Conservation (phyloP, 192 early-diverging fungal genomes). For the Coemansia sp. region DNA sequence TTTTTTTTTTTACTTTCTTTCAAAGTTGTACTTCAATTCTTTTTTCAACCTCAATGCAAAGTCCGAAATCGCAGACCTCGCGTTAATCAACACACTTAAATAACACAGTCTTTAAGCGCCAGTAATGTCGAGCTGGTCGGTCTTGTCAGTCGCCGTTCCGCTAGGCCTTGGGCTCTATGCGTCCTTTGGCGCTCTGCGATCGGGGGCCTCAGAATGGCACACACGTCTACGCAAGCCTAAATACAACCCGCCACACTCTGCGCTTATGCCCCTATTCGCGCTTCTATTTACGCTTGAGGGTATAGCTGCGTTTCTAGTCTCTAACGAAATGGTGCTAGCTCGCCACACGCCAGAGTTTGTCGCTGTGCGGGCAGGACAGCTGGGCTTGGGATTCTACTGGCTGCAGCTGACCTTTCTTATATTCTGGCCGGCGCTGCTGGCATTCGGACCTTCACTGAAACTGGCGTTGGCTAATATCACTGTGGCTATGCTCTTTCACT, state of each 20-base stretch:
- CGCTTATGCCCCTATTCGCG: conserved; percentile 33
- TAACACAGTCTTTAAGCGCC: neutral
- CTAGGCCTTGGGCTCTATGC: conserved; percentile 32
- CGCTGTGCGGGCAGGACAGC: conserved; percentile 35
- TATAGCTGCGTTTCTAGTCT: conserved; percentile 32
- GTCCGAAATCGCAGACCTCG: neutral
- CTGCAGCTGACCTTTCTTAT: conserved; percentile 42
- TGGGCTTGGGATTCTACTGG: conserved; percentile 52
- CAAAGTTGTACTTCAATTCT: neutral
- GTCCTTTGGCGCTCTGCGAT: conserved; percentile 29
- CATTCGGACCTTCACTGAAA: conserved; percentile 31
- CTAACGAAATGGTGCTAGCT: conserved; percentile 38
- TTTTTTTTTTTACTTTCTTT: conserved; percentile 1
- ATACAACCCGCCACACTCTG: conserved; percentile 36
- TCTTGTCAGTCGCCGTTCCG: conserved; percentile 35
- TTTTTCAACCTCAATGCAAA: conserved; percentile 10
- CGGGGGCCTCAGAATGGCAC: conserved; percentile 33
- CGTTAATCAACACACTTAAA: neutral
- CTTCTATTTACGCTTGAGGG: conserved; percentile 35
- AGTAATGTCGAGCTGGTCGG: conserved; percentile 49
- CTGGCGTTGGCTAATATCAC: conserved; percentile 39
- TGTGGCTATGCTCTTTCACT: conserved; percentile 26
- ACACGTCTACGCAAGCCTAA: conserved; percentile 40
- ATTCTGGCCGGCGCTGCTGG: conserved; percentile 44
- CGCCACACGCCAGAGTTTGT: conserved; percentile 27